Evolutionary conservation across 2,329 filamentous ascomycete species (phyloP).

Genomic region (Venturia oleaginea): DNA sequence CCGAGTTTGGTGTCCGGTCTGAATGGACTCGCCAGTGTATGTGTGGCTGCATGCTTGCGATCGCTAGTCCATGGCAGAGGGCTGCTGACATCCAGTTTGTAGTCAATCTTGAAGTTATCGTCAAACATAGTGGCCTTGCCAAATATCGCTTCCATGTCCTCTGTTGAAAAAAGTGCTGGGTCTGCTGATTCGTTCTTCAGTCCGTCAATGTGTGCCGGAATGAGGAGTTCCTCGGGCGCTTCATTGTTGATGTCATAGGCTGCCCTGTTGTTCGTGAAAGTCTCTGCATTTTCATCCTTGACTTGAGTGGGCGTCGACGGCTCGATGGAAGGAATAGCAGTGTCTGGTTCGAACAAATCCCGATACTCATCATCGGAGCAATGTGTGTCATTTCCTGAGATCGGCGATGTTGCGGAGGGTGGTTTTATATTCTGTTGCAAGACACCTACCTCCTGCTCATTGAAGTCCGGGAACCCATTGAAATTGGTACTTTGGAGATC

Average conservation of each 20-base stretch:
- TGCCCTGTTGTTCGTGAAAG: neutral
- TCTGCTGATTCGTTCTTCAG: conserved; percentile 9
- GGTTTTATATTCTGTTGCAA: neutral
- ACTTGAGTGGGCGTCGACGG: neutral
- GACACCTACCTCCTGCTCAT: neutral
- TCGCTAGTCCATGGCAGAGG: neutral
- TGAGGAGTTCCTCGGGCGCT: neutral
- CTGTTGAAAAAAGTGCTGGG: neutral
- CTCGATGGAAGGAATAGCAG: neutral
- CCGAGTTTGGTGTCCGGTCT: neutral
- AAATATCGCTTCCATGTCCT: conserved; percentile 8
- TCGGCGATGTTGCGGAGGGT: neutral
- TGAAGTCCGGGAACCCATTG: neutral
- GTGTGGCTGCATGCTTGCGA: neutral
- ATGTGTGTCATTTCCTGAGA: neutral
- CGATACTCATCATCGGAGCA: neutral
- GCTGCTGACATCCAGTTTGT: neutral
- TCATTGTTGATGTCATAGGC: neutral
- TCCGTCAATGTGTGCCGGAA: neutral
- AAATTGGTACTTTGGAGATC: neutral
- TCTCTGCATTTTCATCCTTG: neutral
- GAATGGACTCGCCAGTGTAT: neutral
- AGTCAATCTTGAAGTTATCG: neutral
- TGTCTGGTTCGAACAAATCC: conserved; percentile 4
- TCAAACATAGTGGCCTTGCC: neutral